Percentiles rank a stretch among this genome's conserved stretches.
Evolutionary conservation across 2,329 filamentous ascomycete genomes (phyloP).

Genomic region (Diaporthe vexans): DNA sequence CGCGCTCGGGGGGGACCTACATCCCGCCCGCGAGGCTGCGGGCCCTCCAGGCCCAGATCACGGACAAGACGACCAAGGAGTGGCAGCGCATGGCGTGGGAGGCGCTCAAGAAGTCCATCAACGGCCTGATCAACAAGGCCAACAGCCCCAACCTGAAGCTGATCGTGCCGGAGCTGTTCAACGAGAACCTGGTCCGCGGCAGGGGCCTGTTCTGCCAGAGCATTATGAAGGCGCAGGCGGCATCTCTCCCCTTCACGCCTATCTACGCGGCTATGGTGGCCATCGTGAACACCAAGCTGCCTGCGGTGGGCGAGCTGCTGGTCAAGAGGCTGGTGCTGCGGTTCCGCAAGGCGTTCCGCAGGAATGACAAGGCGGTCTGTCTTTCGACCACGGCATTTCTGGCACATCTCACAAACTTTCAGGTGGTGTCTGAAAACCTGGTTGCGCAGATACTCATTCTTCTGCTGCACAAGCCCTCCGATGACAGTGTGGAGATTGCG

Average conservation of each 20-base stretch:
- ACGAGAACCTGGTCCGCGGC: constrained; percentile 92
- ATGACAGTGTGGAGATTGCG: constrained; percentile 97
- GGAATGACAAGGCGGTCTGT: constrained; percentile 97
- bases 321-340: constrained; percentile 88
- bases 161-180: constrained; percentile 95
- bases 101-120: constrained; percentile 98
- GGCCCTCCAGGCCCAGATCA: constrained; percentile 95
- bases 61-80: constrained; percentile 95
- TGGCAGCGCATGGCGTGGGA: constrained; percentile 99
- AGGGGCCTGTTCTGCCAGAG: constrained; percentile 93
- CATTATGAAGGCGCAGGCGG: constrained; percentile 98
- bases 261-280: constrained; percentile 97
- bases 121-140: constrained; percentile 99
- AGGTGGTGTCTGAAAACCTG: constrained; percentile 94
- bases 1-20: constrained; percentile 96
- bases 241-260: constrained; percentile 94
- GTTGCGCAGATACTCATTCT: constrained; percentile 92
- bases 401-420: constrained; percentile 94
- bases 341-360: constrained; percentile 94
- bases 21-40: constrained; percentile 92
- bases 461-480: constrained; percentile 94
- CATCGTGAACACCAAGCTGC: constrained; percentile 97
- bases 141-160: constrained; percentile 98
- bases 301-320: constrained; percentile 92
- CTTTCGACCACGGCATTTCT: constrained; percentile 94